Evolutionary conservation across 805 yeast genomes (phyloP), one percentile per base, ranked within the genome.

Genomic region (Zygoascus biomembranicola): DNA sequence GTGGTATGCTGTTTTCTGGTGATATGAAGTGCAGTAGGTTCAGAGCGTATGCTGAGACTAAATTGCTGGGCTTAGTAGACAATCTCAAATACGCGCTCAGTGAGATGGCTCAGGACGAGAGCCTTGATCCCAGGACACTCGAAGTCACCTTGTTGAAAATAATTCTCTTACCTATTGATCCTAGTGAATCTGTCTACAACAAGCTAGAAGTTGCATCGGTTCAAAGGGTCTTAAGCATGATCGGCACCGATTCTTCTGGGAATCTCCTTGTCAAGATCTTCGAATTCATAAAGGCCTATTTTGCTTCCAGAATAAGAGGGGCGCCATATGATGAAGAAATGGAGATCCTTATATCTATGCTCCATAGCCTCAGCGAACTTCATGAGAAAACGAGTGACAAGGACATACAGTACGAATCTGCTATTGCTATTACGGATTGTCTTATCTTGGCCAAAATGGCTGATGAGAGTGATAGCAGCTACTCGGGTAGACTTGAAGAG

Each of bases 1-100:
- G 58, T 45, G 47, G 49, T 18, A 32, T n/a, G n/a, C 23, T 57
- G 11, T 58, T 58, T 32, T 31, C 20, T 5, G 14, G 13, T 11
- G 44, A 6, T 18, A 42, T 42, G 6, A 19, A 13, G 16, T 42
- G 44, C 44, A 42, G 16, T 18, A 42, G 44, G 8, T 42, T 42
- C 26, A 14, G 44, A 42, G 20, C 44, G 13, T 18, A 42, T 18
- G 44, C 44, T 9, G 44, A 42, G 10, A 20, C 16, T 19, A 42
- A 42, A 9, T 19, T 50, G 32, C 42, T 37, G 18, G 55, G 52
- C 20, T 28, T 46, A 3, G 55, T 43, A 4, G 32, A 44, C 18
- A 31, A 35, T 14, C 43, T 37, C 16, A 37, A 53, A n/a, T 18
- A 31, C 14, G 52, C 53, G 14, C n/a, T 50, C 26, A 47, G 23